Conservation (phyloP, 2,329 filamentous ascomycete genomes). For the Calonectria pseudoturangicola region DNA sequence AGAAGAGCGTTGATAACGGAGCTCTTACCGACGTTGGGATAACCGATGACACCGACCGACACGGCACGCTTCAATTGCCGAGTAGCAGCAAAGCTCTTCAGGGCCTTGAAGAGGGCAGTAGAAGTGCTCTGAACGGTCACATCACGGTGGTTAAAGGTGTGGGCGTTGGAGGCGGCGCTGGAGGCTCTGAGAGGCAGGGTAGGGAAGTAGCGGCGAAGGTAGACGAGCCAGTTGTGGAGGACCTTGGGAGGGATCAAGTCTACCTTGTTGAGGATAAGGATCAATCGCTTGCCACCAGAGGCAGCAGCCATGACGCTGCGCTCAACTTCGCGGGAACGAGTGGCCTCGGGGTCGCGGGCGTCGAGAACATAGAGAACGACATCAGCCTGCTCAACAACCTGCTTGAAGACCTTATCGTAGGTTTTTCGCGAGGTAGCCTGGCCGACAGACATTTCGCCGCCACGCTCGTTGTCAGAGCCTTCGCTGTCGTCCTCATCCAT, state of each 20-base stretch:
- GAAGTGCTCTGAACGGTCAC: conserved; percentile 91
- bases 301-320: conserved; percentile 93
- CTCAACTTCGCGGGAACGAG: conserved; percentile 92
- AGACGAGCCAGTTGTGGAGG: conserved; percentile 87
- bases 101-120: conserved; percentile 87
- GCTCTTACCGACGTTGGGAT: conserved; percentile 97
- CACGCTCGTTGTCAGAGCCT: conserved; percentile 73
- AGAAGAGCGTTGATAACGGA: conserved; percentile 96
- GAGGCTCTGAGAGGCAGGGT: conserved; percentile 92
- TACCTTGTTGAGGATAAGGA: conserved; percentile 96
- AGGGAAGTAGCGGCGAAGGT: conserved; percentile 92
- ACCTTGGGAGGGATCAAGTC: conserved; percentile 90
- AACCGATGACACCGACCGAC: conserved; percentile 94
- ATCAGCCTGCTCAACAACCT: conserved; percentile 91
- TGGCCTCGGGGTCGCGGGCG: conserved; percentile 92
- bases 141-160: conserved; percentile 94
- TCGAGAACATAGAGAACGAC: conserved; percentile 95
- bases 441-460: conserved; percentile 69
- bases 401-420: conserved; percentile 97
- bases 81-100: conserved; percentile 90
- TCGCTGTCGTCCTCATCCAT: conserved; percentile 69
- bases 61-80: conserved; percentile 92
- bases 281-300: conserved; percentile 87
- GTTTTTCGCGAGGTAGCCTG: conserved; percentile 84
- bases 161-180: conserved; percentile 87